Evolutionary conservation across 371 early-diverging fungal species (phyloP), one percentile per base, ranked within the genome.

Genomic region (Zopfochytrium polystomum): DNA sequence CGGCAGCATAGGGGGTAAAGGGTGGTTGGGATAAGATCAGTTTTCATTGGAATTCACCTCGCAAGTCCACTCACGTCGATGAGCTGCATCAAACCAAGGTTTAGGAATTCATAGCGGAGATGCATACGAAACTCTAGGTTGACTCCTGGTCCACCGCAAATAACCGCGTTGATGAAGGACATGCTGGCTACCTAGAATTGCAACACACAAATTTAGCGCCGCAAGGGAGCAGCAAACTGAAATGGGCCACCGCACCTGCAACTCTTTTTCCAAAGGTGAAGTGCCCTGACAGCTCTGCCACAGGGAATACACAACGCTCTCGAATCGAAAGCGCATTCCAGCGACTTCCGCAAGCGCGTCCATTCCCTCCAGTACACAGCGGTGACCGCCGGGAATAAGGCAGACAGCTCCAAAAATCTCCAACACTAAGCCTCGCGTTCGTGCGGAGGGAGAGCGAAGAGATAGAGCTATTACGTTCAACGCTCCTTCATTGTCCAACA

Each of bases 371-470:
- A 81, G 49, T 0, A 81, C 78, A 53, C 63, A 66, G 3, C 56
- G 34, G 55, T 81, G 81, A 3, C 81, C 81, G 7, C 77, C 79
- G 18, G 81, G 80, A 30, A 81, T 76, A 51, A 80, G 55, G 61
- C 81, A 81, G 3, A 81, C 80, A 1, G 78, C 81, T 26, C 75
- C 79, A 44, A 81, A 69, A n/a, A 81, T 78, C 42, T 81, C 81
- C 9, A 79, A 54, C 2, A 75, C 80, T 11, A 77, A 62, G 6
- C 74, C 55, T 3, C 72, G 63, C 20, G 78, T 80, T 11, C 76
- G 58, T 4, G 63, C 47, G 6, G 74, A 72, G 11, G 78, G 69
- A 1, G 77, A 75, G 22, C 78, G 72, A 9, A 81, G 65, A 1
- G 74, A 78, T 15, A 80, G 58, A 3, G 80, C 74, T 42, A 81